A percentile compares a stretch with the other conserved stretches of the same genome.
These are phyloP conservation scores for Puccinia hordei DNA, from an alignment of 1,284 basidiomycete genomes.

Conservation along the genomic window DNA sequence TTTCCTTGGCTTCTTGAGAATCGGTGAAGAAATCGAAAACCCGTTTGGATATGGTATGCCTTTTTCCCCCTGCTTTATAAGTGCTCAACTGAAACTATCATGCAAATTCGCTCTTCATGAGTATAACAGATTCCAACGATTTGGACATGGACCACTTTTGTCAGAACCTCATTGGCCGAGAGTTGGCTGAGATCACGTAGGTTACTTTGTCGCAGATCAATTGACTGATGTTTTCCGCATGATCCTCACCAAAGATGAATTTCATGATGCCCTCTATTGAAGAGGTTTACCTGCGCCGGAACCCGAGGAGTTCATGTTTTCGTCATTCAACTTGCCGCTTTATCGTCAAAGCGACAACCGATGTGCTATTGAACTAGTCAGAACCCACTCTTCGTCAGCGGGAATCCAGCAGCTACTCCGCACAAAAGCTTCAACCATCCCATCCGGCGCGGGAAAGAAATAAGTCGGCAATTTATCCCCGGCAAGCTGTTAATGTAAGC, in stretches of 20 bases:
- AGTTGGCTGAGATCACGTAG: slow-evolving; percentile 38
- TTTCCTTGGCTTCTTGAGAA: slow-evolving; percentile 41
- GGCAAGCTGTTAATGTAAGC: too few relatives aligned
- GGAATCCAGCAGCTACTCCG: neutral
- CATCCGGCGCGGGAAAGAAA: too few relatives aligned
- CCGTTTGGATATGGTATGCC: slow-evolving; percentile 47
- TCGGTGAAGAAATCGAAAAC: slow-evolving; percentile 50
- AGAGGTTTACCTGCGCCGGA: neutral
- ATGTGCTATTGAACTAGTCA: neutral
- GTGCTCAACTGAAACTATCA: neutral
- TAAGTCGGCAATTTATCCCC: too few relatives aligned
- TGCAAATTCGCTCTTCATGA: too few relatives aligned
- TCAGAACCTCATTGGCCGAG: slow-evolving; percentile 41
- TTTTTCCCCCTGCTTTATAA: neutral
- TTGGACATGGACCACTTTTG: slow-evolving; percentile 51
- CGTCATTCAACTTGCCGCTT: slow-evolving; percentile 2
- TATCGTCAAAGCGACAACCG: neutral
- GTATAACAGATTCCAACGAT: slow-evolving; percentile 25
- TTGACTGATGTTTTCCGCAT: neutral
- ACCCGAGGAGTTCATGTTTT: slow-evolving; percentile 12
- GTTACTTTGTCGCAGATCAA: neutral
- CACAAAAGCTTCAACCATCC: too few relatives aligned
- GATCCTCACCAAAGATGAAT: too few relatives aligned
- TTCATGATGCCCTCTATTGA: too few relatives aligned
- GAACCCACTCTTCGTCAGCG: neutral